Percentiles rank a stretch among this genome's conserved stretches.
Evolutionary conservation across 805 yeast genomes (phyloP).

Genomic region (Tetrapisispora phaffii): DNA sequence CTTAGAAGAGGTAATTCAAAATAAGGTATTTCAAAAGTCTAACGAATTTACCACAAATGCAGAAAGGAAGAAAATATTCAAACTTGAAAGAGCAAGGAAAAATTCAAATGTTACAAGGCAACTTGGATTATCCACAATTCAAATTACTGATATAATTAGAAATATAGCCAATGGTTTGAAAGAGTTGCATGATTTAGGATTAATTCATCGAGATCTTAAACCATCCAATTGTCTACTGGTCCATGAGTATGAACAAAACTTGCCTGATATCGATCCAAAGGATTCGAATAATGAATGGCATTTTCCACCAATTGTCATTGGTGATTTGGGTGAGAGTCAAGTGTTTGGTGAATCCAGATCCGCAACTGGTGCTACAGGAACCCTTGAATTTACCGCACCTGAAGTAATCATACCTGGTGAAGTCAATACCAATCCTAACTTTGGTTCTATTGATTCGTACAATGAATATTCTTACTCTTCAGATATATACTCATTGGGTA

Average conservation of each 20-base stretch:
- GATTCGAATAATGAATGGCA: slow-evolving; percentile 6
- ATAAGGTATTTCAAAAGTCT: slow-evolving; percentile 30
- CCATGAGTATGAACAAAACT: slow-evolving; percentile 15
- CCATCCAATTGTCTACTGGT: slow-evolving; percentile 75
- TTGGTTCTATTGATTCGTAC: slow-evolving; percentile 10
- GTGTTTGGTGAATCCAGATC: slow-evolving; percentile 53
- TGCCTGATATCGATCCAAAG: slow-evolving; percentile 10
- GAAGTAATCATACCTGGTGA: slow-evolving; percentile 42
- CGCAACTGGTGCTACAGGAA: slow-evolving; percentile 81
- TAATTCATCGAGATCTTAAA: slow-evolving; percentile 81
- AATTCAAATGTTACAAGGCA: neutral
- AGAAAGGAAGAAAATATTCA: slow-evolving; percentile 31
- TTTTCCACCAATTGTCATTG: slow-evolving; percentile 65
- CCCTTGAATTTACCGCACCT: slow-evolving; percentile 82
- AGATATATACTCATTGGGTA: slow-evolving; percentile 75
- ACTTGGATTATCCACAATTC: slow-evolving; percentile 40
- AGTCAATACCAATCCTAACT: neutral
- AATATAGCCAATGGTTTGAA: slow-evolving; percentile 64
- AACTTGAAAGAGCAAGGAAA: slow-evolving; percentile 12
- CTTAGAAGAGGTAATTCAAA: slow-evolving; percentile 52
- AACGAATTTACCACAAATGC: slow-evolving; percentile 18
- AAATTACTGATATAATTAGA: slow-evolving; percentile 55
- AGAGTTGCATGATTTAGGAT: slow-evolving; percentile 62
- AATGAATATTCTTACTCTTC: slow-evolving; percentile 60
- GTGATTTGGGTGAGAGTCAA: slow-evolving; percentile 87